Evolutionary conservation across 495 filamentous ascomycete species (phyloP).

Genomic region (Penicillium soppii): DNA sequence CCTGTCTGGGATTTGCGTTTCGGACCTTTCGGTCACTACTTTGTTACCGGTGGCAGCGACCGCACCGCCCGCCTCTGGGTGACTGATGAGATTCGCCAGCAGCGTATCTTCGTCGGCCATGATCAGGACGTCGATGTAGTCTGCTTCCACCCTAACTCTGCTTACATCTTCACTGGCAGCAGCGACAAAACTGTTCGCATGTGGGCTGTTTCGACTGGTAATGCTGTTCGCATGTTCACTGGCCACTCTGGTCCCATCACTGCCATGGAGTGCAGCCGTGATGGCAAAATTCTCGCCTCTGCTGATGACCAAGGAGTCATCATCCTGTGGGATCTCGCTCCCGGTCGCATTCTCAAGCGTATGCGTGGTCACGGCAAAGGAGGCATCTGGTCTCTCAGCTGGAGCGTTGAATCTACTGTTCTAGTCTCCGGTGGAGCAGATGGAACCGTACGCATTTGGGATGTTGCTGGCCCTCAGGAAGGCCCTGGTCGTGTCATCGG

Average conservation of each 20-base stretch:
- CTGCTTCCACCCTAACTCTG: slow-evolving; percentile 88
- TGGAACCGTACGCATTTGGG: slow-evolving; percentile 90
- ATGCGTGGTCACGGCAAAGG: slow-evolving; percentile 93
- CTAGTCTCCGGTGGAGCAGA: slow-evolving; percentile 90
- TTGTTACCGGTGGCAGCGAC: slow-evolving; percentile 81
- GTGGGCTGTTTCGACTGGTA: slow-evolving; percentile 89
- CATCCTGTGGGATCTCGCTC: slow-evolving; percentile 86
- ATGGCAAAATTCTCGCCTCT: slow-evolving; percentile 83
- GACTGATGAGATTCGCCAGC: slow-evolving; percentile 86
- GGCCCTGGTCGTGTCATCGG: slow-evolving; percentile 59
- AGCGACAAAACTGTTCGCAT: slow-evolving; percentile 90
- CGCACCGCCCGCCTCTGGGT: slow-evolving; percentile 87
- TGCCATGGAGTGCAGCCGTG: slow-evolving; percentile 77
- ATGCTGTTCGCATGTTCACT: slow-evolving; percentile 85
- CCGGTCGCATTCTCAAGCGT: slow-evolving; percentile 79
- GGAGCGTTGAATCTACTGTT: slow-evolving; percentile 84
- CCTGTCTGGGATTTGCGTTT: slow-evolving; percentile 86
- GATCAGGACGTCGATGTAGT: slow-evolving; percentile 83
- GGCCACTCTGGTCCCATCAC: slow-evolving; percentile 86
- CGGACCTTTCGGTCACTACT: slow-evolving; percentile 96
- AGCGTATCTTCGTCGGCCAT: slow-evolving; percentile 87
- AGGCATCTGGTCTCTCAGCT: slow-evolving; percentile 88
- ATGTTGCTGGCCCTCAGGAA: slow-evolving; percentile 67
- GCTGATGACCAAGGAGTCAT: slow-evolving; percentile 85
- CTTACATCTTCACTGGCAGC: slow-evolving; percentile 88